phyloP scores from a whole-genome alignment of 257 asterid genomes.

The Pogostemon cablin region DNA sequence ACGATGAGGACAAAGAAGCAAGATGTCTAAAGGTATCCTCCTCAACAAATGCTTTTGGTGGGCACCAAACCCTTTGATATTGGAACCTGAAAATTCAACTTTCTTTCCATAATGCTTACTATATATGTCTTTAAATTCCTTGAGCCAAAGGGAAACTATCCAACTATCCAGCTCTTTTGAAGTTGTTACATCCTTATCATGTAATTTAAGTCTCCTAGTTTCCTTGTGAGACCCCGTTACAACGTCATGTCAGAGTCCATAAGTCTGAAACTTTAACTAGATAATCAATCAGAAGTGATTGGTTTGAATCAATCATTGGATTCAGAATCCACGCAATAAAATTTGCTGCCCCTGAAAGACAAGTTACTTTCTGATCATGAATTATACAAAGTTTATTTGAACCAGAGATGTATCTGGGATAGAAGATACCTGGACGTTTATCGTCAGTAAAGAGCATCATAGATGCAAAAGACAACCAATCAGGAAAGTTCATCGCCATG shows the following conservation, averaged over 20 bases:
- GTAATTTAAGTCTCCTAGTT: slow-evolving; percentile 34
- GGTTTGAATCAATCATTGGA: slow-evolving; percentile 55
- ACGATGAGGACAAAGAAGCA: slow-evolving; percentile 48
- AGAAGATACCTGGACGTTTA: slow-evolving; percentile 31
- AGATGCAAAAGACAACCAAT: slow-evolving; percentile 73
- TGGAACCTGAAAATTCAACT: slow-evolving; percentile 32
- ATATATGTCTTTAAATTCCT: slow-evolving; percentile 49
- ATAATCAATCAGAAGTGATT: slow-evolving; percentile 43
- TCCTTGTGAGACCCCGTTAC: slow-evolving; percentile 37
- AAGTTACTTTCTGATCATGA: slow-evolving; percentile 37
- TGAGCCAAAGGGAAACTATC: slow-evolving; percentile 53
- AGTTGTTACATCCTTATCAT: slow-evolving; percentile 32
- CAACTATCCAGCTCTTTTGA: slow-evolving; percentile 38
- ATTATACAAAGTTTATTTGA: slow-evolving; percentile 33
- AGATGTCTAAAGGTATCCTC: slow-evolving; percentile 60
- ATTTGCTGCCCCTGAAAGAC: slow-evolving; percentile 55
- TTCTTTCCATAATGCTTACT: slow-evolving; percentile 30
- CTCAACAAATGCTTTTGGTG: slow-evolving; percentile 44
- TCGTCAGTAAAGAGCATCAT: slow-evolving; percentile 54
- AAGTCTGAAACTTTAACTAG: slow-evolving; percentile 48
- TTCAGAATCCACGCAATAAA: slow-evolving; percentile 71
- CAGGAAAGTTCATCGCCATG: slow-evolving; percentile 65
- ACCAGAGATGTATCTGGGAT: slow-evolving; percentile 28
- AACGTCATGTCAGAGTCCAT: slow-evolving; percentile 42
- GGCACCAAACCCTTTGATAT: slow-evolving; percentile 23